phyloP scores from a whole-genome alignment of 2,329 filamentous ascomycete species.

The Pseudomassariella vexata region DNA sequence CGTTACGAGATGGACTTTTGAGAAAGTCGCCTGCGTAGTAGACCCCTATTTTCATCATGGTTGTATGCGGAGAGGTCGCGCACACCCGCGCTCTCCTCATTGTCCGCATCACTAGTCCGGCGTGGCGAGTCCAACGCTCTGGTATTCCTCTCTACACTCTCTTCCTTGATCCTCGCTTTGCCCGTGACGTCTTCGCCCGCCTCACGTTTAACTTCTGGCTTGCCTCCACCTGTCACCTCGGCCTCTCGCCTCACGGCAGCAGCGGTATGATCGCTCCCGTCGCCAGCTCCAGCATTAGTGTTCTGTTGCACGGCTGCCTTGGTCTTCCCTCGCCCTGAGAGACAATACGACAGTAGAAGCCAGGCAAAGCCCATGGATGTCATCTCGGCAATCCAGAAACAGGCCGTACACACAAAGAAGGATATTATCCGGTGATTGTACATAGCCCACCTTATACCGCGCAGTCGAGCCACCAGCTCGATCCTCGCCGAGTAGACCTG shows the following conservation, averaged over 20 bases:
- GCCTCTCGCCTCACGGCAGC: conserved; percentile 2
- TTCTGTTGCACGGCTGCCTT: conserved; percentile 9
- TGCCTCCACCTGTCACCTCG: neutral
- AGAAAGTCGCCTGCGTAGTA: no score
- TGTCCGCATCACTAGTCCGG: no score
- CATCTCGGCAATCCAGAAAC: conserved; percentile 77
- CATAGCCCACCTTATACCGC: conserved; percentile 79
- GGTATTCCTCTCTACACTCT: no score
- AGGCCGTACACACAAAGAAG: conserved; percentile 60
- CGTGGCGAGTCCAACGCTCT: no score
- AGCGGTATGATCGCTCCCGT: neutral
- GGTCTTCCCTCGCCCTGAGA: conserved; percentile 20
- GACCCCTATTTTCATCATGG: no score
- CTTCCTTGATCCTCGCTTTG: conserved; percentile 5
- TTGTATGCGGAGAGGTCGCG: no score
- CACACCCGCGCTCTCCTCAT: no score
- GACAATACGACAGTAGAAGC: conserved; percentile 40
- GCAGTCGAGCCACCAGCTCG: conserved; percentile 67
- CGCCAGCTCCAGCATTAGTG: neutral
- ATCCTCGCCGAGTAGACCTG: conserved; percentile 71
- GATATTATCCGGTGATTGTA: conserved; percentile 71
- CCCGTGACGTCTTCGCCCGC: neutral
- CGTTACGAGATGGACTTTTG: no score
- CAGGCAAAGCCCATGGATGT: conserved; percentile 61
- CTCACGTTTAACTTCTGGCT: neutral